A percentile compares a stretch with the other conserved stretches of the same genome.
phyloP scores from a whole-genome alignment of 139 green algal genomes.

The Diplosphaera chodatii region DNA sequence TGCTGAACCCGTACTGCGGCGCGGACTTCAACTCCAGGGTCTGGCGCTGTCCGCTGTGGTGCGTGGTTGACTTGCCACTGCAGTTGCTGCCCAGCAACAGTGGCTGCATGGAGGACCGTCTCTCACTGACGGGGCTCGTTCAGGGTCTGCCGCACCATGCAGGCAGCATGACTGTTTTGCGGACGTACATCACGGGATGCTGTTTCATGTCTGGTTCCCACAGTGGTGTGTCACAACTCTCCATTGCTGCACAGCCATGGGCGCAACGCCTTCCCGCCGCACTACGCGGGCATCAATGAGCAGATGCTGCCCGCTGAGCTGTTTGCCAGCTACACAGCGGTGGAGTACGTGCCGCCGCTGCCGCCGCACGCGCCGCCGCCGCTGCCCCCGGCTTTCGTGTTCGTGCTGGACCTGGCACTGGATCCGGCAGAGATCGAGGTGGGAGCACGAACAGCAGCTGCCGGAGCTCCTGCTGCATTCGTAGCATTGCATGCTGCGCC shows the following conservation, averaged over 20 bases:
- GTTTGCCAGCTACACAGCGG: conserved; percentile 33
- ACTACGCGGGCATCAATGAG: conserved; percentile 46
- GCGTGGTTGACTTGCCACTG: not conserved
- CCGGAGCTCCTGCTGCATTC: too few relatives aligned
- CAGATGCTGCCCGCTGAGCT: conserved; percentile 57
- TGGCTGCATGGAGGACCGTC: not conserved
- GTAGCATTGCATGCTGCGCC: too few relatives aligned
- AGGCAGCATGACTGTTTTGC: too few relatives aligned
- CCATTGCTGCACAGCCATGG: conserved; percentile 2
- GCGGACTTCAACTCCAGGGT: conserved; percentile 43
- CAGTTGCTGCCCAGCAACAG: too few relatives aligned
- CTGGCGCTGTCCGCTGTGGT: conserved; percentile 58
- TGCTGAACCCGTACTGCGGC: conserved; percentile 51
- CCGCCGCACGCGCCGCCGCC: conserved; percentile 3
- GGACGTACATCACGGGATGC: not conserved
- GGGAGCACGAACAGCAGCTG: too few relatives aligned
- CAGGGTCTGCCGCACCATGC: too few relatives aligned
- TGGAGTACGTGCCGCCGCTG: conserved; percentile 41
- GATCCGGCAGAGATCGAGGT: not conserved
- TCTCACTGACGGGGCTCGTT: not conserved
- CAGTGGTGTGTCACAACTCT: not conserved
- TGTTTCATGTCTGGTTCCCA: not conserved
- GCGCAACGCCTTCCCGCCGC: conserved; percentile 42
- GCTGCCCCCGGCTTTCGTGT: conserved; percentile 37
- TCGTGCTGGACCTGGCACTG: conserved; percentile 46